These are phyloP conservation scores for Cryphonectria carpinicola DNA, from an alignment of 2,329 filamentous ascomycete species.

Conservation along the genomic window DNA sequence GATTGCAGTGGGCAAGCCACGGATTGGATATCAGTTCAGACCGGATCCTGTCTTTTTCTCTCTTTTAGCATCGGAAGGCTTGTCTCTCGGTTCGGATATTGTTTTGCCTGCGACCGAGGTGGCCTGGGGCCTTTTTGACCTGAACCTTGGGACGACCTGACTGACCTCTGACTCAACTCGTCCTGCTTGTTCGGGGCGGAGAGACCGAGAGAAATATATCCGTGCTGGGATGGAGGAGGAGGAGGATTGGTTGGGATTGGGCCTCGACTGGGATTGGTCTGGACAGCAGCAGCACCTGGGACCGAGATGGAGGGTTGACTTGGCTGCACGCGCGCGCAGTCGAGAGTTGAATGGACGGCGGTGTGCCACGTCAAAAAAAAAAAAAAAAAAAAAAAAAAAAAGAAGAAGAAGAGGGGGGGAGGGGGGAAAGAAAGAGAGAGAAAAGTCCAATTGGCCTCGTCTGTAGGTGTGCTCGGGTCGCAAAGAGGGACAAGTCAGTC, in stretches of 20 bases:
- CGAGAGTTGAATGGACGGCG: slow-evolving; percentile 2
- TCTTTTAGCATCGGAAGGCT: too few species aligned
- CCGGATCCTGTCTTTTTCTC: neutral
- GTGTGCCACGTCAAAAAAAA: slow-evolving; percentile 8
- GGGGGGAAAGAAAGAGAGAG: too few species aligned
- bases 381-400: too few species aligned
- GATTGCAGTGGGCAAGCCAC: neutral
- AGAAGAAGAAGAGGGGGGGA: neutral
- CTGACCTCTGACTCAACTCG: neutral
- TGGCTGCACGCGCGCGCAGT: slow-evolving; percentile 1
- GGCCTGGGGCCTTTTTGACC: neutral
- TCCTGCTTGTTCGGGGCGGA: slow-evolving; percentile 2
- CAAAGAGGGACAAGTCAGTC: neutral
- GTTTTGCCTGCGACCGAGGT: neutral
- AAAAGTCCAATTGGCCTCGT: neutral
- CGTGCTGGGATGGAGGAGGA: neutral
- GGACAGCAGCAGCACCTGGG: too few species aligned
- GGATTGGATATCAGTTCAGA: neutral
- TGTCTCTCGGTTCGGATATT: neutral
- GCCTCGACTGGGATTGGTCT: neutral
- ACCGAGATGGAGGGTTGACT: neutral
- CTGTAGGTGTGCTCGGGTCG: neutral
- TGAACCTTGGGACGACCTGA: neutral
- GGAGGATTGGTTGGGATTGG: neutral
- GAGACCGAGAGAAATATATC: neutral